phyloP scores from a whole-genome alignment of 1,139 yeast genomes.

The Nakaseomyces sp. region DNA sequence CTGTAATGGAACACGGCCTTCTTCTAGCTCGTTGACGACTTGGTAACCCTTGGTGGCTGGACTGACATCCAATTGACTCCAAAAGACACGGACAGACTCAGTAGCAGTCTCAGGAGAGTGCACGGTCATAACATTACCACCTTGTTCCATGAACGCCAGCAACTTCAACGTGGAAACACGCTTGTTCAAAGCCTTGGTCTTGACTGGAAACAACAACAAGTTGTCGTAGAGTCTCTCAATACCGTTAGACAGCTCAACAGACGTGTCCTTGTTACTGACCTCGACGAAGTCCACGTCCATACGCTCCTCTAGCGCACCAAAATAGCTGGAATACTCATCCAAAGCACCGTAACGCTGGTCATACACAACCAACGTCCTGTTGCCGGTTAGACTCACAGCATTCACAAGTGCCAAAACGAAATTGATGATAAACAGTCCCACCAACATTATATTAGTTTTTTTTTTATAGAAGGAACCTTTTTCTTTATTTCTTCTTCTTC shows the following conservation, averaged over 20 bases:
- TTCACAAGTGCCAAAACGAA: conserved; percentile 7
- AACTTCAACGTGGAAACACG: conserved; percentile 37
- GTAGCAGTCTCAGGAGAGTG: conserved; percentile 53
- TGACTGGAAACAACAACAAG: conserved; percentile 46
- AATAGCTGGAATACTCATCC: conserved; percentile 29
- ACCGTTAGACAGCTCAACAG: conserved; percentile 34
- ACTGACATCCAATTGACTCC: conserved; percentile 73
- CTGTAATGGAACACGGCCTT: conserved; percentile 15
- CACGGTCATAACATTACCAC: conserved; percentile 69
- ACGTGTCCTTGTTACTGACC: conserved; percentile 24
- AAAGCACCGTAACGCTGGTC: conserved; percentile 29
- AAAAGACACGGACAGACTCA: conserved; percentile 56
- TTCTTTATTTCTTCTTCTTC: background rate
- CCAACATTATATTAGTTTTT: no score
- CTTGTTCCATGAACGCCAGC: conserved; percentile 46
- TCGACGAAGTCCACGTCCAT: conserved; percentile 27
- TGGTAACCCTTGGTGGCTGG: conserved; percentile 72
- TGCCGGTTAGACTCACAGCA: conserved; percentile 16
- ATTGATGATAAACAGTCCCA: conserved; percentile 1
- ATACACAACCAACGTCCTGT: conserved; percentile 33
- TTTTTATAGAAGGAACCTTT: no score
- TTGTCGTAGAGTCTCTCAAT: conserved; percentile 44
- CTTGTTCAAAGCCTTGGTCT: conserved; percentile 36
- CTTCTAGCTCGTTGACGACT: conserved; percentile 58
- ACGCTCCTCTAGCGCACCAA: conserved; percentile 27